Evolutionary conservation across 805 yeast genomes (phyloP), one percentile per base, ranked within the genome.

Genomic region (Jamesozyma lodderae): DNA sequence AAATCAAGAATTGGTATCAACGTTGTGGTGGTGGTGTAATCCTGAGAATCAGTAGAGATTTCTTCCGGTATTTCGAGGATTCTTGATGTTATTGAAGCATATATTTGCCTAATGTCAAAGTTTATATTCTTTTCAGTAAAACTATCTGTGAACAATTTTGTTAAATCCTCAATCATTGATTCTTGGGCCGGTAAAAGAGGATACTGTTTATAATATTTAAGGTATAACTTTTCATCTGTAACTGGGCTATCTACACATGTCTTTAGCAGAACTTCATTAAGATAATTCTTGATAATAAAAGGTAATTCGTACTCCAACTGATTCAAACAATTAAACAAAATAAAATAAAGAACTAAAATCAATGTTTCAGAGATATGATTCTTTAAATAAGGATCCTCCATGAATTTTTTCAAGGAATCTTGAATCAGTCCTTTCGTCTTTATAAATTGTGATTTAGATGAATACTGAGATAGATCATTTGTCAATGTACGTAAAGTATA

Each of bases 1-100:
- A 73, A 81, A 55, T 81, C 90, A 22, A 81, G 48, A 1, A 77
- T 42, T 1, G 90, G 87, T 1, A 80, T 83, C 38, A 81, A 53
- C 0, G 83, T 70, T 0, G 77, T 66, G 35, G 72, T 69, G 4
- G 72, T 71, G 4, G 55, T 48, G 43, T 63, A 77, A 31, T 68
- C 73, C 10, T 64, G 70, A 6, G 49, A 43, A 2, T 36, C 41
- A 8, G 26, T 41, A 7, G 46, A 47, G 1, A 46, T 44, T n/a
- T 48, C 58, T 49, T 65, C 62, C 0, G 90, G 88, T 2, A 81
- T 78, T 51, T 80, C 87, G 34, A 80, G 60, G 1, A 73, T 70
- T 39, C 90, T 62, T 0, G 85, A 77, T 25, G 68, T 59, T 0
- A 80, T 66, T 0, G 81, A 77, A 18, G 71, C 58, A 41, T 55